These are phyloP conservation scores for Periglandula ipomoeae DNA, from an alignment of 2,329 filamentous ascomycete species.

Conservation along the genomic window DNA sequence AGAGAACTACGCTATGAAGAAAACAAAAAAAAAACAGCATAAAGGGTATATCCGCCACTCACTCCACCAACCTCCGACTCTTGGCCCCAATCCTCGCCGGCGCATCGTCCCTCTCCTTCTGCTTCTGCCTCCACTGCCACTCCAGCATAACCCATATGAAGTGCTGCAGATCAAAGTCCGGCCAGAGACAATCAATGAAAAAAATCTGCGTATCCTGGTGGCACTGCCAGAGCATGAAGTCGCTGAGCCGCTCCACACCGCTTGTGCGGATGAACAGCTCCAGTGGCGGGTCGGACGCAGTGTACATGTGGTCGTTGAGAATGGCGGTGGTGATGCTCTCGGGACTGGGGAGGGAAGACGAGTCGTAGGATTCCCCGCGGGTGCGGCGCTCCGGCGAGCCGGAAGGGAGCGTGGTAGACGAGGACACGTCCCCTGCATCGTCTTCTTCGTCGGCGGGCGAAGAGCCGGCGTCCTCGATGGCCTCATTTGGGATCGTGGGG, in stretches of 20 bases:
- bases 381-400: conserved; percentile 39
- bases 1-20: neutral
- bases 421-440: conserved; percentile 40
- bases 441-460: conserved; percentile 20
- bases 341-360: conserved; percentile 52
- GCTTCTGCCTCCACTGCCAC: conserved; percentile 66
- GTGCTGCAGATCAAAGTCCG: conserved; percentile 88
- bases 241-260: conserved; percentile 83
- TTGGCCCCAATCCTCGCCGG: neutral
- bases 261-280: conserved; percentile 90
- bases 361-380: conserved; percentile 22
- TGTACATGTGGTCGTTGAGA: conserved; percentile 80
- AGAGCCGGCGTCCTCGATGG: conserved; percentile 1
- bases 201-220: conserved; percentile 88
- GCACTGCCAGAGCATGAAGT: conserved; percentile 99
- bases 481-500: conserved; percentile 36
- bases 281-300: conserved; percentile 72
- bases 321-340: conserved; percentile 81
- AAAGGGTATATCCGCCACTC: neutral
- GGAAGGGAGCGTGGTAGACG: conserved; percentile 49
- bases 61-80: conserved; percentile 2
- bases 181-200: conserved; percentile 89
- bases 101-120: conserved; percentile 41
- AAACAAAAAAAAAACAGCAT: neutral
- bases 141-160: conserved; percentile 89